Percentiles rank a stretch among this genome's conserved stretches.
These are phyloP conservation scores for Poa annua DNA, from an alignment of 176 grass and related monocot species.

Conservation along the genomic window DNA sequence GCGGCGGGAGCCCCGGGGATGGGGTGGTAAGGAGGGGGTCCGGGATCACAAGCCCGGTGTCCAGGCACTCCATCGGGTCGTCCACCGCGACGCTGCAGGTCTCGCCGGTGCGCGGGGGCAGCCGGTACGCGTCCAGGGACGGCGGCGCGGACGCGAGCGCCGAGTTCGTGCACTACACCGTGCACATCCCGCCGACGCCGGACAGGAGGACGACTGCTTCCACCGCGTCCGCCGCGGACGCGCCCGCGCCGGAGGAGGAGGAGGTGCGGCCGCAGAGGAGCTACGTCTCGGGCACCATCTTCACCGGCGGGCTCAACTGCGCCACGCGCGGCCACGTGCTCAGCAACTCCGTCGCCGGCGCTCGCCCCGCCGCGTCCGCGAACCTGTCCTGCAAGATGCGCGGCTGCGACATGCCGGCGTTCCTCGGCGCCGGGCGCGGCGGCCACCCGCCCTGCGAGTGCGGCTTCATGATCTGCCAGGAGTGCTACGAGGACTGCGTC, in stretches of 20 bases:
- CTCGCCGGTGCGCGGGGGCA: conserved; percentile 45
- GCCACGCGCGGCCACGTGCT: conserved; percentile 81
- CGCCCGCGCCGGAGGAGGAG: not conserved
- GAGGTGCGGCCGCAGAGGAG: conserved; percentile 54
- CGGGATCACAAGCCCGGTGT: conserved; percentile 65
- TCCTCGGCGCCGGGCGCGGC: conserved; percentile 21
- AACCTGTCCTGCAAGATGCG: conserved; percentile 76
- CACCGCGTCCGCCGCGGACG: not conserved
- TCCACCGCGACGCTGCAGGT: conserved; percentile 50
- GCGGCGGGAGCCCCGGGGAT: conserved; percentile 18
- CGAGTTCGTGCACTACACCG: conserved; percentile 92
- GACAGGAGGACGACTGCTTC: conserved; percentile 42
- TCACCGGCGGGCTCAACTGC: conserved; percentile 94
- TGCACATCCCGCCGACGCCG: conserved; percentile 92
- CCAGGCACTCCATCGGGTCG: conserved; percentile 68
- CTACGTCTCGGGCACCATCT: conserved; percentile 86
- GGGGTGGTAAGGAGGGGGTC: conserved; percentile 51
- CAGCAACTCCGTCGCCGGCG: not conserved
- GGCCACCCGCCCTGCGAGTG: conserved; percentile 67
- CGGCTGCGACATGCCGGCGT: conserved; percentile 77
- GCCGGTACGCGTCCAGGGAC: conserved; percentile 59
- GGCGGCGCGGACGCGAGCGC: conserved; percentile 27
- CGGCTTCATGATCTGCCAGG: conserved; percentile 84
- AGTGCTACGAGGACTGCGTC: conserved; percentile 81
- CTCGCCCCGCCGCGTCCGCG: conserved; percentile 40